Conservation (phyloP, 2,329 filamentous ascomycete species). For the Colletotrichum liaoningense region DNA sequence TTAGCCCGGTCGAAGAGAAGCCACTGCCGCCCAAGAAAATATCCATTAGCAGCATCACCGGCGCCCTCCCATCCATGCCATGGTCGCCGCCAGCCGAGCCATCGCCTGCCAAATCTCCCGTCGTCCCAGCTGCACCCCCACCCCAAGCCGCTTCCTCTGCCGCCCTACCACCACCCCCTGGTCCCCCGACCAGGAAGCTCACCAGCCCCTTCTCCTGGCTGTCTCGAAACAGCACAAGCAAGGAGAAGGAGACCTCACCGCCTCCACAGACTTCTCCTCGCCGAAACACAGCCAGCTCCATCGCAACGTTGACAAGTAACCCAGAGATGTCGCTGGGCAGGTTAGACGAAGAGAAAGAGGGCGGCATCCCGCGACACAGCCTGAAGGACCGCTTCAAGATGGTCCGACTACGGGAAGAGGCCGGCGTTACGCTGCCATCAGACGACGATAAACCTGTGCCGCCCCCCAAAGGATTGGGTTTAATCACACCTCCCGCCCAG, state of each 20-base stretch:
- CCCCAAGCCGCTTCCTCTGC: slow-evolving; percentile 43
- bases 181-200: slow-evolving; percentile 73
- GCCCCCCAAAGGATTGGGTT: slow-evolving; percentile 36
- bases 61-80: slow-evolving; percentile 77
- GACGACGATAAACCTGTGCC: slow-evolving; percentile 60
- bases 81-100: slow-evolving; percentile 72
- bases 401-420: slow-evolving; percentile 80
- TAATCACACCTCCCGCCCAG: slow-evolving; percentile 40
- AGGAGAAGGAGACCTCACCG: slow-evolving; percentile 66
- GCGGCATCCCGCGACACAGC: slow-evolving; percentile 66
- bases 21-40: slow-evolving; percentile 63
- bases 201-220: slow-evolving; percentile 91
- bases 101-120: slow-evolving; percentile 58
- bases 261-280: slow-evolving; percentile 58
- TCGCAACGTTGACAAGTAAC: slow-evolving; percentile 83
- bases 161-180: slow-evolving; percentile 46
- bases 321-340: slow-evolving; percentile 82
- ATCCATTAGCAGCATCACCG: slow-evolving; percentile 77
- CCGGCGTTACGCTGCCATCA: slow-evolving; percentile 63
- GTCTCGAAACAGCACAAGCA: slow-evolving; percentile 73
- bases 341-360: slow-evolving; percentile 78
- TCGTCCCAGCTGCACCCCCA: slow-evolving; percentile 46
- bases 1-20: slow-evolving; percentile 49
- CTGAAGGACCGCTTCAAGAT: slow-evolving; percentile 84
- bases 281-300: slow-evolving; percentile 83